Conservation (phyloP, 2,329 filamentous ascomycete genomes). For the Trichoderma sp. region DNA sequence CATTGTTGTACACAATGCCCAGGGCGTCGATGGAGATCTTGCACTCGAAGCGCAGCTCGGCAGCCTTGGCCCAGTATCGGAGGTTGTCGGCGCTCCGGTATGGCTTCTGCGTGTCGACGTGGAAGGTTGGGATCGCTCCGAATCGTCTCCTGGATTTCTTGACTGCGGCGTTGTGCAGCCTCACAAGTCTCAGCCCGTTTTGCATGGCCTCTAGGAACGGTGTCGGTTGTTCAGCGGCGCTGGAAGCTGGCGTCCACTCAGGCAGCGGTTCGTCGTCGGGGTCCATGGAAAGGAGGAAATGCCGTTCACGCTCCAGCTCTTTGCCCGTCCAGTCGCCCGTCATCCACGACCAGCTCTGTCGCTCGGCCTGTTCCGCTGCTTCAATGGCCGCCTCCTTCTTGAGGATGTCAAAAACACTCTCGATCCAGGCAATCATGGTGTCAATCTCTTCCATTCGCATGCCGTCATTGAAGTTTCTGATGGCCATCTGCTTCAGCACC, state of each 20-base stretch:
- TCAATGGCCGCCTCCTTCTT: constrained; percentile 76
- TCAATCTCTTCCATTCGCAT: constrained; percentile 75
- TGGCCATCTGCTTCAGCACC: constrained; percentile 86
- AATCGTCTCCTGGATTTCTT: constrained; percentile 83
- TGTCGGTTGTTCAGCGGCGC: constrained; percentile 58
- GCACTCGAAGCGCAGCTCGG: constrained; percentile 90
- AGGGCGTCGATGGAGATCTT: constrained; percentile 81
- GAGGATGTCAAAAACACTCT: constrained; percentile 75
- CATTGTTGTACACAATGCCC: constrained; percentile 76
- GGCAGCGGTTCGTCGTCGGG: constrained; percentile 62
- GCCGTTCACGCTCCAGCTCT: constrained; percentile 76
- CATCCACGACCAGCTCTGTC: constrained; percentile 79
- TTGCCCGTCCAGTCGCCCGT: constrained; percentile 72
- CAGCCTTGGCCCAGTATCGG: constrained; percentile 93
- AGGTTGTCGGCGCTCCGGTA: constrained; percentile 94
- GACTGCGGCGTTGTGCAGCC: constrained; percentile 87
- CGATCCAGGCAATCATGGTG: constrained; percentile 78
- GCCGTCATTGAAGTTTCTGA: constrained; percentile 81
- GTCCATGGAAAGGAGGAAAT: constrained; percentile 79
- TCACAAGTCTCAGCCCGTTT: constrained; percentile 78
- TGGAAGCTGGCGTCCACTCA: constrained; percentile 59
- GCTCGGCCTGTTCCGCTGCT: constrained; percentile 67
- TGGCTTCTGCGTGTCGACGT: constrained; percentile 91
- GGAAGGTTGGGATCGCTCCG: constrained; percentile 83
- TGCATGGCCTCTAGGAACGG: constrained; percentile 73